A percentile compares a stretch with the other conserved stretches of the same genome.
phyloP scores from a whole-genome alignment of 805 yeast species.

The Yarrowia phangngaensis region DNA sequence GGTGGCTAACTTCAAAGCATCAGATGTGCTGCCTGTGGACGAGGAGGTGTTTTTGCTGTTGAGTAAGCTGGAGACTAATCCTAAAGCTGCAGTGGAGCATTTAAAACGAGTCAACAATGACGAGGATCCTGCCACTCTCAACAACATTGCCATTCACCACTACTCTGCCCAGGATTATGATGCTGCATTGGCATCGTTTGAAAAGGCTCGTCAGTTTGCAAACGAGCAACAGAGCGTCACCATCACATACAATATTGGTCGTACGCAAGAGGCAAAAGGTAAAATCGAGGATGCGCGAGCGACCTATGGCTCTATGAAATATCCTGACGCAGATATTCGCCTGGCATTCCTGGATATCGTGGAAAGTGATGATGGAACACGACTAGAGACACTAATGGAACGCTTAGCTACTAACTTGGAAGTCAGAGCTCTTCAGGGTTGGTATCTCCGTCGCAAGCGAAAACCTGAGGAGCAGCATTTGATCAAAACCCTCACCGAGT shows the following conservation, averaged over 20 bases:
- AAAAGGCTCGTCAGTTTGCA: constrained; percentile 43
- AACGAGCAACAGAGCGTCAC: constrained; percentile 39
- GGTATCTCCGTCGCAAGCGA: constrained; percentile 58
- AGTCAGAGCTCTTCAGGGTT: constrained; percentile 85
- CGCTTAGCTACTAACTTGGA: constrained; percentile 63
- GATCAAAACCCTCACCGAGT: constrained; percentile 75
- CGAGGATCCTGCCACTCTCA: constrained; percentile 66
- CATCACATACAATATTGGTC: constrained; percentile 69
- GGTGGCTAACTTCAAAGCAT: constrained; percentile 17
- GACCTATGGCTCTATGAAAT: constrained; percentile 64
- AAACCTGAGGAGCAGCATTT: constrained; percentile 69
- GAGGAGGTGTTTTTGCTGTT: constrained; percentile 43
- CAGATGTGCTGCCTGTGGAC: constrained; percentile 13
- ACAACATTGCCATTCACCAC: constrained; percentile 81
- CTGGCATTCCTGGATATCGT: constrained; percentile 57
- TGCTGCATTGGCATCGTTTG: constrained; percentile 56
- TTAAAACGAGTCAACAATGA: constrained; percentile 36
- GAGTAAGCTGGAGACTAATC: constrained; percentile 68
- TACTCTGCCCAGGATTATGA: constrained; percentile 59
- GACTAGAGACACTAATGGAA: constrained; percentile 53
- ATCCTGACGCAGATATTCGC: constrained; percentile 72
- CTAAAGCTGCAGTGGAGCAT: constrained; percentile 36
- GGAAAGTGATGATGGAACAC: constrained; percentile 43
- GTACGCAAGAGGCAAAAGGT: constrained; percentile 56
- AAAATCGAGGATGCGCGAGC: constrained; percentile 41